These are phyloP conservation scores for Fusarium subtropicale DNA, from an alignment of 2,329 filamentous ascomycete species.

Conservation along the genomic window DNA sequence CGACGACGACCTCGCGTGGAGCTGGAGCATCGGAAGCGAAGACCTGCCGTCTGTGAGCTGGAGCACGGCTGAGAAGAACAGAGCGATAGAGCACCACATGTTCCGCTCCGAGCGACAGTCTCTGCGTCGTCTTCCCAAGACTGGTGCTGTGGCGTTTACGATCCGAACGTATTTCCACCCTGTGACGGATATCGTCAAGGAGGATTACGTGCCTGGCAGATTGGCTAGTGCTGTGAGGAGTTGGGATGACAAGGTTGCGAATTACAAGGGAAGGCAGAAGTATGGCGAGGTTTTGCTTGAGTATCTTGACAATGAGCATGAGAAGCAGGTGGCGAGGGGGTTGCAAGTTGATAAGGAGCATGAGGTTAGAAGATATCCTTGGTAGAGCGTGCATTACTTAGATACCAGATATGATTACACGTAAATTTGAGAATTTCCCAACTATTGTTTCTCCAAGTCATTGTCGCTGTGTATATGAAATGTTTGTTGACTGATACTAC, in stretches of 20 bases:
- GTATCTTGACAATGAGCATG: conserved; percentile 79
- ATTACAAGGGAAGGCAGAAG: conserved; percentile 81
- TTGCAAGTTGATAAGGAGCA: conserved; percentile 72
- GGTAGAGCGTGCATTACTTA: conserved; percentile 43
- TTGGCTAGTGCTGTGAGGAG: conserved; percentile 82
- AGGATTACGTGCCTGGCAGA: conserved; percentile 81
- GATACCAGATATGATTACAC: too few relatives aligned
- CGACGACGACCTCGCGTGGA: conserved; percentile 82
- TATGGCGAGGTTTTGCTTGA: conserved; percentile 80
- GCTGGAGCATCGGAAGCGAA: conserved; percentile 78
- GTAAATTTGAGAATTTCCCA: background rate
- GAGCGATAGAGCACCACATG: conserved; percentile 76
- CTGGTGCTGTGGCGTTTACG: conserved; percentile 75
- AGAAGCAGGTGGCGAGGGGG: conserved; percentile 76
- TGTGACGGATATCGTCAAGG: conserved; percentile 72
- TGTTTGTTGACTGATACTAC: too few relatives aligned
- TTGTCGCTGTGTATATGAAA: too few relatives aligned
- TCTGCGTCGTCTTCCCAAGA: conserved; percentile 70
- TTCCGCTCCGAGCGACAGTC: conserved; percentile 83
- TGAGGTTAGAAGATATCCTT: conserved; percentile 72
- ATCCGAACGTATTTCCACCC: conserved; percentile 85
- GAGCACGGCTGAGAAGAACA: conserved; percentile 80
- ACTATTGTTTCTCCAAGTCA: background rate
- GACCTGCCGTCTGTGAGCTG: conserved; percentile 74
- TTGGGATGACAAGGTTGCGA: conserved; percentile 81